These are phyloP conservation scores for Cladophialophora chaetospira DNA, from an alignment of 2,329 filamentous ascomycete genomes.

Conservation along the genomic window DNA sequence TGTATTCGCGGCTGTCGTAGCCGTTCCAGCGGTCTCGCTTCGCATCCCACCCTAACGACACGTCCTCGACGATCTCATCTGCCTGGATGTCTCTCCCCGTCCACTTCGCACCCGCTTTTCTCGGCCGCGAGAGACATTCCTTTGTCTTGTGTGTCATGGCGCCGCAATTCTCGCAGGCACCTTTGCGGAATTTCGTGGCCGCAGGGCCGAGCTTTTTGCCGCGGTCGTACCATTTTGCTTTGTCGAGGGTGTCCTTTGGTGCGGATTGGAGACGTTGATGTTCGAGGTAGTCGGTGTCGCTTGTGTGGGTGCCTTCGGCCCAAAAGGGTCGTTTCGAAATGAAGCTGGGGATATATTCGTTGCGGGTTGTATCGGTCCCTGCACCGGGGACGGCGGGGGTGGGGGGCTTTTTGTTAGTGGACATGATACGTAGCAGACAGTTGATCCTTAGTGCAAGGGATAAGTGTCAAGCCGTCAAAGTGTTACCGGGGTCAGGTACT, in stretches of 20 bases:
- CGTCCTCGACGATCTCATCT: conserved; percentile 82
- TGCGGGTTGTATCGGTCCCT: conserved; percentile 56
- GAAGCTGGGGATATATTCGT: conserved; percentile 97
- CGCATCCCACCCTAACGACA: conserved; percentile 91
- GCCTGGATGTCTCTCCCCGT: conserved; percentile 92
- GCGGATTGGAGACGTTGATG: conserved; percentile 77
- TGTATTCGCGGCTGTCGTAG: conserved; percentile 88
- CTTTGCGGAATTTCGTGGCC: conserved; percentile 95
- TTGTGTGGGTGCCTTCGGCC: conserved; percentile 66
- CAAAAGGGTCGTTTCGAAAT: conserved; percentile 99
- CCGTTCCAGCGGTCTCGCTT: conserved; percentile 98
- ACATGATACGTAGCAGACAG: too few species aligned
- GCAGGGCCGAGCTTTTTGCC: conserved; percentile 81
- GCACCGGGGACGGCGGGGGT: not conserved
- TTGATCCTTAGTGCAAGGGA: too few species aligned
- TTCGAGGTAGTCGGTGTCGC: conserved; percentile 84
- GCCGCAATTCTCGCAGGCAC: conserved; percentile 97
- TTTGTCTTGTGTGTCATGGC: conserved; percentile 95
- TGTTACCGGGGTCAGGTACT: too few species aligned
- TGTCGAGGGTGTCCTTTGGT: conserved; percentile 48
- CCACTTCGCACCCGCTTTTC: conserved; percentile 87
- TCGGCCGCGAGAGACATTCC: conserved; percentile 85
- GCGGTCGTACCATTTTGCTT: conserved; percentile 89
- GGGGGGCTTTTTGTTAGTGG: not conserved
- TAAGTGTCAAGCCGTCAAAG: too few species aligned